Percentiles rank a stretch among this genome's conserved stretches.
These are phyloP conservation scores for Apiospora pterosperma DNA, from an alignment of 2,329 filamentous ascomycete genomes.

Conservation along the genomic window DNA sequence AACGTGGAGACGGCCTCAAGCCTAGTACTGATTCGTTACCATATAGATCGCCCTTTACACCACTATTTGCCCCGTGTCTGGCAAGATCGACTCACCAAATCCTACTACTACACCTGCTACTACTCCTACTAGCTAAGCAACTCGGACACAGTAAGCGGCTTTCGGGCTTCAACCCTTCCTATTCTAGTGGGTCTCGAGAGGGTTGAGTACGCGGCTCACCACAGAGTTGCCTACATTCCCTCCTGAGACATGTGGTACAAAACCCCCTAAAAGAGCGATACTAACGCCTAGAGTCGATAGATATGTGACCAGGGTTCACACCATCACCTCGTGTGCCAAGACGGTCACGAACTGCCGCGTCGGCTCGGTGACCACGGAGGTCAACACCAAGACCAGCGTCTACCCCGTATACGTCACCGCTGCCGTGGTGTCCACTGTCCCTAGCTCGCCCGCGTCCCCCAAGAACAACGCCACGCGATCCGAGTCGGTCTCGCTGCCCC, in stretches of 20 bases:
- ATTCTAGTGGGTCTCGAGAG: too few relatives aligned
- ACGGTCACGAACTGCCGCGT: conserved; percentile 35
- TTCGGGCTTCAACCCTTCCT: too few relatives aligned
- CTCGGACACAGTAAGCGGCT: too few relatives aligned
- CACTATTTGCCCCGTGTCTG: neutral
- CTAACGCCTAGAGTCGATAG: neutral
- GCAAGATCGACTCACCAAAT: neutral
- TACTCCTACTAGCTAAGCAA: too few relatives aligned
- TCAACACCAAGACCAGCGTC: conserved; percentile 41
- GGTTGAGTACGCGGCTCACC: too few relatives aligned
- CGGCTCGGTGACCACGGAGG: conserved; percentile 38
- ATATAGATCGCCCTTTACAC: neutral
- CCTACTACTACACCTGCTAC: neutral
- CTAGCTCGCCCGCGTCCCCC: neutral
- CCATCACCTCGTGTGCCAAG: conserved; percentile 29
- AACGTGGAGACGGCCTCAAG: neutral
- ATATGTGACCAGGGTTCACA: conserved; percentile 16
- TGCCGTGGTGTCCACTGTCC: neutral
- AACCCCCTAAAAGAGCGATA: neutral
- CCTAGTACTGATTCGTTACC: neutral
- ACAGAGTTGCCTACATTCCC: too few relatives aligned
- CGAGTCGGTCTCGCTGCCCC: neutral
- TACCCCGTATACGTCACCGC: conserved; percentile 25
- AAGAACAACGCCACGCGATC: neutral
- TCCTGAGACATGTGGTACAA: too few relatives aligned